These are phyloP conservation scores for Lachnellula arida DNA, from an alignment of 2,329 filamentous ascomycete genomes.

Conservation along the genomic window DNA sequence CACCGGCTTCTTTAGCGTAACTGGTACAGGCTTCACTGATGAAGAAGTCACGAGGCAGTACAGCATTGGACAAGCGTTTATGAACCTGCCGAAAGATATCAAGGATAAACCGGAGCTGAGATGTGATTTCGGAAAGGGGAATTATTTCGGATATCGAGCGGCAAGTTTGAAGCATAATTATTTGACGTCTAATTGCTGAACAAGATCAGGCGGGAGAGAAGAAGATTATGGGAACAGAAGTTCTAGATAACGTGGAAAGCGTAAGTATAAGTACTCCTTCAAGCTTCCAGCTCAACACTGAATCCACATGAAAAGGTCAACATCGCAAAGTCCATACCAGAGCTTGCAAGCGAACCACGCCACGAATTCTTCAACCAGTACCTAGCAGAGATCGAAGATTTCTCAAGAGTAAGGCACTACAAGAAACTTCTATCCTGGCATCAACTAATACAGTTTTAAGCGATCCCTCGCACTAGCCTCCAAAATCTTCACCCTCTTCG, in stretches of 20 bases:
- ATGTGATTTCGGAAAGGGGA: conserved; percentile 44
- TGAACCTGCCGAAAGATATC: conserved; percentile 49
- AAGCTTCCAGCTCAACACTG: neutral
- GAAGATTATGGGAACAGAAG: conserved; percentile 32
- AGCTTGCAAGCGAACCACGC: conserved; percentile 38
- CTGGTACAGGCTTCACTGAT: conserved; percentile 53
- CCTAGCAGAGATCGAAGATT: conserved; percentile 3
- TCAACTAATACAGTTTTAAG: neutral
- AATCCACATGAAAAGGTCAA: conserved; percentile 38
- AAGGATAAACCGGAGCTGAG: conserved; percentile 51
- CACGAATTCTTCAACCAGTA: conserved; percentile 26
- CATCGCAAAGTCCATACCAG: conserved; percentile 48
- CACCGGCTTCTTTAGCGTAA: conserved; percentile 56
- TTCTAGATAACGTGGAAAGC: conserved; percentile 51
- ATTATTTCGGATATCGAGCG: conserved; percentile 50
- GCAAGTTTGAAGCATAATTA: neutral
- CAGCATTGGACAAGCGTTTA: conserved; percentile 53
- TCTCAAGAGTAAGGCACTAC: conserved; percentile 31
- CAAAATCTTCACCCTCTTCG: conserved; percentile 50
- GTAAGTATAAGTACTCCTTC: neutral
- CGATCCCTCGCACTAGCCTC: conserved; percentile 41
- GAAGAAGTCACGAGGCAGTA: conserved; percentile 56
- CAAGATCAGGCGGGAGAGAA: conserved; percentile 5
- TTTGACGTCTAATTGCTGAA: neutral
- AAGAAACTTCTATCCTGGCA: conserved; percentile 25